phyloP scores from a whole-genome alignment of 1,284 basidiomycete species.

The Ceratobasidium sp. region DNA sequence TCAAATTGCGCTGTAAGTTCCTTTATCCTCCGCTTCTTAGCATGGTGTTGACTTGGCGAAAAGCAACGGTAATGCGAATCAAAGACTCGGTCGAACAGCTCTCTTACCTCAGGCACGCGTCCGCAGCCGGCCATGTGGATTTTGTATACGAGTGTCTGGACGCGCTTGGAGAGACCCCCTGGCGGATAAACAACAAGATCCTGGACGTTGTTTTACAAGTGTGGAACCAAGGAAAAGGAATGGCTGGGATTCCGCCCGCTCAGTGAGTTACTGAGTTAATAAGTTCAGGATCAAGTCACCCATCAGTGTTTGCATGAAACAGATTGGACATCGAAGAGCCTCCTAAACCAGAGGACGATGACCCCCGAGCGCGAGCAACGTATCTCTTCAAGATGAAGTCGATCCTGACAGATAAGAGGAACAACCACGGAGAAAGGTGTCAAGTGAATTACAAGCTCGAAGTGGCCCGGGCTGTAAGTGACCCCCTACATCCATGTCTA shows the following conservation, averaged over 20 bases:
- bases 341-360: conserved; percentile 65
- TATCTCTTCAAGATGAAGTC: conserved; percentile 67
- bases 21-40: not conserved
- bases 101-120: conserved; percentile 78
- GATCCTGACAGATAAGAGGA: conserved; percentile 68
- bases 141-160: conserved; percentile 88
- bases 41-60: conserved; percentile 11
- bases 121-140: conserved; percentile 76
- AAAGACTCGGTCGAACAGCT: conserved; percentile 90
- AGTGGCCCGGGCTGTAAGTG: conserved; percentile 85
- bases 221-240: conserved; percentile 82
- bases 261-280: conserved; percentile 22
- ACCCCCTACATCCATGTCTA: not conserved
- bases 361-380: conserved; percentile 67
- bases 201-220: conserved; percentile 74
- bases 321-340: conserved; percentile 68
- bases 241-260: conserved; percentile 79
- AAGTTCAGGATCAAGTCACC: too few relatives aligned
- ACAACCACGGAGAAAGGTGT: conserved; percentile 89
- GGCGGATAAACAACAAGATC: conserved; percentile 82
- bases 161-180: conserved; percentile 87
- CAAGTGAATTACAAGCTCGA: conserved; percentile 97
- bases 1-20: conserved; percentile 71
- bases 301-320: too few relatives aligned
- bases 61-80: conserved; percentile 85